Conservation (phyloP, 371 early-diverging fungal species). For the Rhizomucor miehei region DNA sequence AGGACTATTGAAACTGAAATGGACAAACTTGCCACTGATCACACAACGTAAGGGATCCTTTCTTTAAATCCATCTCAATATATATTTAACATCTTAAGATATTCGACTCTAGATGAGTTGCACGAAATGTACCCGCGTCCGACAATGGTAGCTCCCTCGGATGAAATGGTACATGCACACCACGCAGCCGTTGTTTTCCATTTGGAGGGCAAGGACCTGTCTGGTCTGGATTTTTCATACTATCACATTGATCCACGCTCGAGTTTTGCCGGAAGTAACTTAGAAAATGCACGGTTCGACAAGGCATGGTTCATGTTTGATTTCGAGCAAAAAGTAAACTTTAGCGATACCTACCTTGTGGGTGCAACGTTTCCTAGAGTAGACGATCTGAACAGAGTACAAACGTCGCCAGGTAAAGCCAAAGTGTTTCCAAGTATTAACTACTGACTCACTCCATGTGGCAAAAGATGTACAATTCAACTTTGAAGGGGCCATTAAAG, state of each 20-base stretch:
- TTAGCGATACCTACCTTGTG: conserved; percentile 19
- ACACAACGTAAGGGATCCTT: conserved; percentile 27
- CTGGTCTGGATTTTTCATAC: conserved; percentile 27
- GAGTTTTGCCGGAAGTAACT: conserved; percentile 26
- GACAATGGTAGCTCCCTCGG: background rate
- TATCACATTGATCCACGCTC: conserved; percentile 40
- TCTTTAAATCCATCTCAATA: background rate
- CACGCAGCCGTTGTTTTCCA: conserved; percentile 14
- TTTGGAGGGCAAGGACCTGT: conserved; percentile 20
- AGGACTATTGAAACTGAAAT: conserved; percentile 29
- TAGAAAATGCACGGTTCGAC: conserved; percentile 27
- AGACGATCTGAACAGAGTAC: background rate
- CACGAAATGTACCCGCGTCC: conserved; percentile 21
- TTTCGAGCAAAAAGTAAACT: conserved; percentile 28
- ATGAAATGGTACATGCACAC: background rate
- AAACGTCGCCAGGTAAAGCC: no score
- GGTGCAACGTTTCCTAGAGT: conserved; percentile 25
- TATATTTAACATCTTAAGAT: no score
- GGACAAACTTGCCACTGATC: conserved; percentile 25
- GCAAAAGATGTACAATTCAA: background rate
- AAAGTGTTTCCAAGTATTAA: no score
- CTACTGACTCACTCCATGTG: background rate
- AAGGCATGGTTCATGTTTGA: conserved; percentile 33
- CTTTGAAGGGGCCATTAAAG: background rate
- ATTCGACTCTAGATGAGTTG: conserved; percentile 18